Evolutionary conservation across 306 rosid genomes (phyloP).

Genomic region (Amphicarpaea edgeworthii): DNA sequence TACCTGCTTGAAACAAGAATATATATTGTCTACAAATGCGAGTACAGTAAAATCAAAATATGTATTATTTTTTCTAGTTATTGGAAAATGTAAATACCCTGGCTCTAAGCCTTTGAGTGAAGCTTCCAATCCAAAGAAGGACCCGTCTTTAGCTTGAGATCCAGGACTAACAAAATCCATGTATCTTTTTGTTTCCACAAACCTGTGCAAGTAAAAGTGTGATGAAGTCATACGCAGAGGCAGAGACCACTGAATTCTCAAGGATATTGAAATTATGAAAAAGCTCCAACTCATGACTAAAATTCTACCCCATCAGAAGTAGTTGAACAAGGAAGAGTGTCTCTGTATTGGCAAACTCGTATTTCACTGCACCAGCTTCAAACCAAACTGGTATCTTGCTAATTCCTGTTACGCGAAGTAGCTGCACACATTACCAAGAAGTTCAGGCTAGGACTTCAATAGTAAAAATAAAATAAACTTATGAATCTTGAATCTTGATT

Average conservation of each 20-base stretch:
- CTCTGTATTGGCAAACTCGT: slow-evolving; percentile 66
- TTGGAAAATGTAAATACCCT: slow-evolving; percentile 64
- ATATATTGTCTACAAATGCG: slow-evolving; percentile 1
- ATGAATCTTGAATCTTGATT: slow-evolving; percentile 9
- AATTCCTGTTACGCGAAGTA: slow-evolving; percentile 80
- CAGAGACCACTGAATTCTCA: not conserved
- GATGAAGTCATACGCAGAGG: not conserved
- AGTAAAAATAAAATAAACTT: not conserved
- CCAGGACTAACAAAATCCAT: slow-evolving; percentile 93
- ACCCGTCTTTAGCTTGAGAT: slow-evolving; percentile 85
- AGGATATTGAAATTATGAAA: slow-evolving; percentile 12
- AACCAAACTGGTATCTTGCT: slow-evolving; percentile 78
- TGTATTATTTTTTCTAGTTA: not conserved
- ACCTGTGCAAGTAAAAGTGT: slow-evolving; percentile 56
- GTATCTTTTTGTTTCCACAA: slow-evolving; percentile 86
- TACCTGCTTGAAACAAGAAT: slow-evolving; percentile 60
- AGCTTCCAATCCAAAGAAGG: slow-evolving; percentile 85
- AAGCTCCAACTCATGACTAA: slow-evolving; percentile 22
- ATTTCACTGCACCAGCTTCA: slow-evolving; percentile 85
- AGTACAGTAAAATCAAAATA: not conserved
- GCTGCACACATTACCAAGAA: slow-evolving; percentile 54
- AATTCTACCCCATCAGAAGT: slow-evolving; percentile 80
- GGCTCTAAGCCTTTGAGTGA: slow-evolving; percentile 87
- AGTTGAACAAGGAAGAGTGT: slow-evolving; percentile 85
- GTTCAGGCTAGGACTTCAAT: slow-evolving; percentile 15